These are phyloP conservation scores for Passiflora organensis DNA, from an alignment of 345 rosid genomes.

Conservation along the genomic window DNA sequence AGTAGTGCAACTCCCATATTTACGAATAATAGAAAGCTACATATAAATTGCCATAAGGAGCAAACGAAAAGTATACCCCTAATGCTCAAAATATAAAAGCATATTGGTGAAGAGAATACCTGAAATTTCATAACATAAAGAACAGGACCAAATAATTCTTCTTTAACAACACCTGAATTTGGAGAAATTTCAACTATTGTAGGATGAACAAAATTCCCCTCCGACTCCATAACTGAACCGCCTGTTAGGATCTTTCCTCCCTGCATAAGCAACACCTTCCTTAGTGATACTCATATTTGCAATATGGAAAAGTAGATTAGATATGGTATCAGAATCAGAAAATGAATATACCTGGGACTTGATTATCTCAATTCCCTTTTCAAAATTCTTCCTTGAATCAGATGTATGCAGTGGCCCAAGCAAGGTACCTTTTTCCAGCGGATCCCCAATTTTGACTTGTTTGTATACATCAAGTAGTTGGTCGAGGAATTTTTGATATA, in stretches of 20 bases:
- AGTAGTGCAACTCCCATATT: neutral
- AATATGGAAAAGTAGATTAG: too few relatives aligned
- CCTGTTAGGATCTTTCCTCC: slow-evolving; percentile 87
- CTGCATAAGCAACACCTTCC: slow-evolving; percentile 46
- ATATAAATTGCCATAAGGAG: too few relatives aligned
- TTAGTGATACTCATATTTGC: too few relatives aligned
- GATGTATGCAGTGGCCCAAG: slow-evolving; percentile 87
- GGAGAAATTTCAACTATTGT: slow-evolving; percentile 86
- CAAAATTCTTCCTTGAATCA: slow-evolving; percentile 63
- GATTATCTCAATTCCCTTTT: slow-evolving; percentile 74
- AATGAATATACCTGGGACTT: slow-evolving; percentile 68
- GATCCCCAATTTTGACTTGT: slow-evolving; percentile 90
- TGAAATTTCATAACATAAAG: slow-evolving; percentile 78
- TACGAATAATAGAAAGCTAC: neutral
- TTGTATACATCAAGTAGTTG: slow-evolving; percentile 69
- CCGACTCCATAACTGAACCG: slow-evolving; percentile 56
- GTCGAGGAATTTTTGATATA: slow-evolving; percentile 63
- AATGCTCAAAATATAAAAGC: neutral
- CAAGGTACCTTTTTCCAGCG: slow-evolving; percentile 75
- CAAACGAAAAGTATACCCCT: neutral
- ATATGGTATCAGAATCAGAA: slow-evolving; percentile 2
- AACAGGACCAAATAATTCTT: slow-evolving; percentile 91
- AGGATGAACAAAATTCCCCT: slow-evolving; percentile 93
- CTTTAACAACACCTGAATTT: slow-evolving; percentile 62
- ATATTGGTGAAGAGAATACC: slow-evolving; percentile 34